Base-by-base conservation (phyloP, 23 red algal genomes). In the Pyropia yezoensis region DNA sequence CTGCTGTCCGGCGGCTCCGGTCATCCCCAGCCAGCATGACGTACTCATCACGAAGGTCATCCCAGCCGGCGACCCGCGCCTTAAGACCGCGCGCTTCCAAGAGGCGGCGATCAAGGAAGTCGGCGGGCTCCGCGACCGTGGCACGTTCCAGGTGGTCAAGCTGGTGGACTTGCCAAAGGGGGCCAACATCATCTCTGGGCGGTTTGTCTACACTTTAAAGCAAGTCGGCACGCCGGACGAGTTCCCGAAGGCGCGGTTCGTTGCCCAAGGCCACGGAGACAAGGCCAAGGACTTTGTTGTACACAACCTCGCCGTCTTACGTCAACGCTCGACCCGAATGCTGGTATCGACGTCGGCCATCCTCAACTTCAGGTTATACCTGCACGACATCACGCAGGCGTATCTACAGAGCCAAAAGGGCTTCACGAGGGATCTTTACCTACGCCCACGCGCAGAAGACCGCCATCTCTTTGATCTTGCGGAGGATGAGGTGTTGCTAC, bases 211-310 rank as follows among this genome's bases (percentile, higher is more conserved):
- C 1, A 29, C 57, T 27, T 3, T 77, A 1, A 77, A 66, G 51
- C 22, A 64, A 33, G 5, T 15, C 16, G 57, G 13, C 16, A 77
- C 73, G 1, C 47, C 16, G 2, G 29, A 62, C 7, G 51, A 77
- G 39, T 11, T 33, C 15, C 8, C 14, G 5, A 77, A 66, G 18
- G 57, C 73, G 11, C 62, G 73, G 52, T 47, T 77, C 22, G 60
- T 77, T 14, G 60, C n/a, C 29, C 73, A 77, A 65, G 73, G 58
- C 49, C 33, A 63, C 32, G 47, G 12, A 16, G 73, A 77, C 45
- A 13, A 18, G 50, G 57, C 2, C 15, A 77, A 77, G 34, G 14
- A 22, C 33, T 52, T 52, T 45, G 17, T 66, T 27, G 59, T 77
- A 25, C 73, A 64, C 26, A 52, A 77, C 73, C 65, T 18, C 1